A percentile compares a stretch with the other conserved stretches of the same genome.
phyloP scores from a whole-genome alignment of 2,329 filamentous ascomycete genomes.

The Colletotrichum zoysiae region DNA sequence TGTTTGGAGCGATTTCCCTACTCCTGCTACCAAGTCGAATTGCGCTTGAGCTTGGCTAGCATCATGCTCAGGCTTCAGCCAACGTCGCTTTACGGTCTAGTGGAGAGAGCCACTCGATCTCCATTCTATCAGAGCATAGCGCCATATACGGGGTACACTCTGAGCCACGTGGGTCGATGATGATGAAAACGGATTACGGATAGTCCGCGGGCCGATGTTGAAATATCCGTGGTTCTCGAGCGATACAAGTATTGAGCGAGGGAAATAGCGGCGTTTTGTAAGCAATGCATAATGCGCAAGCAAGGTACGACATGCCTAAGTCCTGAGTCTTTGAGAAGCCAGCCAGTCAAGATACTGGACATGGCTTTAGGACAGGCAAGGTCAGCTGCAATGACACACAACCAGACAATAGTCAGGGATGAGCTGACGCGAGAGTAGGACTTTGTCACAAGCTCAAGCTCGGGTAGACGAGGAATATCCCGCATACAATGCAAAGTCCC shows the following conservation, averaged over 20 bases:
- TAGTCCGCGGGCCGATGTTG: not conserved
- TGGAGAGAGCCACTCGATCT: not conserved
- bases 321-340: slow-evolving; percentile 14
- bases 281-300: slow-evolving; percentile 34
- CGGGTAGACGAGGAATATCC: slow-evolving; percentile 41
- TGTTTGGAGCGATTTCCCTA: not conserved
- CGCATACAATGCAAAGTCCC: slow-evolving; percentile 41
- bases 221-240: not conserved
- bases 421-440: slow-evolving; percentile 20
- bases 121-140: not conserved
- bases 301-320: slow-evolving; percentile 28
- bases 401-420: slow-evolving; percentile 18
- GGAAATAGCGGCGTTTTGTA: slow-evolving; percentile 25
- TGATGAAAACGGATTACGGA: not conserved
- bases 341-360: slow-evolving; percentile 18
- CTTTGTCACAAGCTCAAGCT: slow-evolving; percentile 35
- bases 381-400: slow-evolving; percentile 29
- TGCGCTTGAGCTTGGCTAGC: not conserved
- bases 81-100: not conserved
- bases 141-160: not conserved
- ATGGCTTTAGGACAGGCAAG: slow-evolving; percentile 28
- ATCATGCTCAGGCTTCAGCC: not conserved
- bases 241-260: slow-evolving; percentile 2
- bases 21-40: not conserved
- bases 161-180: slow-evolving; percentile 3